Percentiles rank a stretch among this genome's conserved stretches.
Evolutionary conservation across 2,329 filamentous ascomycete species (phyloP).

Genomic region (Colletotrichum horii): DNA sequence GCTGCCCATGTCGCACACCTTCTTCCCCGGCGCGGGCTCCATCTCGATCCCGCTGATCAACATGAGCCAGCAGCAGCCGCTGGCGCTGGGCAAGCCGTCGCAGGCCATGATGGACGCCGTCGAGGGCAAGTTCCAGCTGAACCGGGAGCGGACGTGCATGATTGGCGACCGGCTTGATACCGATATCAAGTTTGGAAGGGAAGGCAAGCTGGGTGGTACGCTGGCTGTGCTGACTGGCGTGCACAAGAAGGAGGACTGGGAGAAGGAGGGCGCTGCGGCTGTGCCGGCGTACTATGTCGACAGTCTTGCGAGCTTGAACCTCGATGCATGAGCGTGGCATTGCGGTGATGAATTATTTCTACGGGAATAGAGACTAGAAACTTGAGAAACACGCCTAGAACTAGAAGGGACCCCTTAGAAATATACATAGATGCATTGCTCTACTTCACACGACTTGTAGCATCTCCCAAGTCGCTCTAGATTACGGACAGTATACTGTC

Average conservation of each 20-base stretch:
- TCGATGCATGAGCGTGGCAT: background rate
- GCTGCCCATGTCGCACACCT: conserved; percentile 77
- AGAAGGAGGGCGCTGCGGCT: conserved; percentile 69
- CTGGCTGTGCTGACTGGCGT: conserved; percentile 92
- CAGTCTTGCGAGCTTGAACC: conserved; percentile 74
- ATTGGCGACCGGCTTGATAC: conserved; percentile 93
- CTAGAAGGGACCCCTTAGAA: conserved; percentile 1
- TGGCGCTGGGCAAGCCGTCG: conserved; percentile 90
- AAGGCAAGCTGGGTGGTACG: conserved; percentile 89
- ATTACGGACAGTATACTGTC: background rate
- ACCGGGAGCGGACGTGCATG: conserved; percentile 89
- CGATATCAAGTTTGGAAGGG: conserved; percentile 93
- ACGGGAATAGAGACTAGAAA: background rate
- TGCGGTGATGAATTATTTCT: background rate
- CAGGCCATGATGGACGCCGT: conserved; percentile 99
- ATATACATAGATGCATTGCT: conserved; percentile 1
- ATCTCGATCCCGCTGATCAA: conserved; percentile 79
- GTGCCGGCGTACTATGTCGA: conserved; percentile 87
- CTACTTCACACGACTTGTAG: background rate
- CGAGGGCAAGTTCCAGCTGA: conserved; percentile 92
- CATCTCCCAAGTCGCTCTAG: conserved; percentile 23
- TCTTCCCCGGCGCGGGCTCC: conserved; percentile 92
- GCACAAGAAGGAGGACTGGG: conserved; percentile 81
- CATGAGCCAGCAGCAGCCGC: conserved; percentile 72
- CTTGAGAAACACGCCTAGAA: background rate